These are phyloP conservation scores for Jacaranda mimosifolia DNA, from an alignment of 257 asterid species.

Conservation along the genomic window DNA sequence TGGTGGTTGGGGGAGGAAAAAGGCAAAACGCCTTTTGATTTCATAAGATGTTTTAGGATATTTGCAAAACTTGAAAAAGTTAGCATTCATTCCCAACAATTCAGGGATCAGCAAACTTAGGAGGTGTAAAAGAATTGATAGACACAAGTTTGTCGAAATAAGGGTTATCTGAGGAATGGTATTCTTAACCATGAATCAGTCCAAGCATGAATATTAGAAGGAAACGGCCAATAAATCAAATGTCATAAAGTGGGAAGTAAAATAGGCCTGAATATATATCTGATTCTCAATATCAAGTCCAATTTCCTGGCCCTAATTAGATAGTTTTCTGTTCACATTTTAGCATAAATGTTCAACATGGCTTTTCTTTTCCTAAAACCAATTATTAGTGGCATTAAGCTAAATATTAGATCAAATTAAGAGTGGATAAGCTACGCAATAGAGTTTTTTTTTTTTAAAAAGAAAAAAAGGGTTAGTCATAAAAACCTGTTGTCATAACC, in stretches of 20 bases:
- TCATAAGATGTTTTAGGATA: constrained; percentile 15
- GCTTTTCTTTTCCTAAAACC: constrained; percentile 4
- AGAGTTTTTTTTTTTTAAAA: no score
- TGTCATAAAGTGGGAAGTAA: neutral
- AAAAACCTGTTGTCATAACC: no score
- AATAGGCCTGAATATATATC: neutral
- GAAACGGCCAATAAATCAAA: neutral
- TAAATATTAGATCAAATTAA: neutral
- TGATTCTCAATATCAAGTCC: neutral
- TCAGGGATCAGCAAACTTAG: constrained; percentile 3
- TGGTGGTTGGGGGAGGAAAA: neutral
- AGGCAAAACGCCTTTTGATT: neutral
- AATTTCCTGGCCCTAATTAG: neutral
- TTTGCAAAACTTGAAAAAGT: constrained; percentile 10
- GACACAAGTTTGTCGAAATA: neutral
- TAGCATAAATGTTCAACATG: constrained; percentile 2
- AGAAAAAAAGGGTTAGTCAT: no score
- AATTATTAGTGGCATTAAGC: neutral
- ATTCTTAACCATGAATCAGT: neutral
- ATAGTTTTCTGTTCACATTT: constrained; percentile 3
- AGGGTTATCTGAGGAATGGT: constrained; percentile 12
- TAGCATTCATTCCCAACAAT: no score
- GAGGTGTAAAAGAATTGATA: neutral
- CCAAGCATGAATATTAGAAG: neutral
- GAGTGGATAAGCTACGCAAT: constrained; percentile 14